Evolutionary conservation across 2,329 filamentous ascomycete species (phyloP), one percentile per base, ranked within the genome.

Genomic region (Periconia sp.): DNA sequence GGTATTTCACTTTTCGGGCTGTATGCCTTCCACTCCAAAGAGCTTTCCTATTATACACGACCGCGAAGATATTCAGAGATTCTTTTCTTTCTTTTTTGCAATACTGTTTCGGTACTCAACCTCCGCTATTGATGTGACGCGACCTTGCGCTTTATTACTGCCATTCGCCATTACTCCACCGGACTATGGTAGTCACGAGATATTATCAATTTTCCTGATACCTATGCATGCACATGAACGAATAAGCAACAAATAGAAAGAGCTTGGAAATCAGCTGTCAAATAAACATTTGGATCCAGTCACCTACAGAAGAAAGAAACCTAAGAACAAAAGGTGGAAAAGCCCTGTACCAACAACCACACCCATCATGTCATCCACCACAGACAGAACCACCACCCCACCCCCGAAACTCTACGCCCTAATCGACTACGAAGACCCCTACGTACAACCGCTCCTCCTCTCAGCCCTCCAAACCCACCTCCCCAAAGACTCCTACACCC

Each of bases 391-490:
- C 11, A 18, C 13, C 23, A 14, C 6, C 8, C 23, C 49, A 46
- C 8, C 13, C 15, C 17, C 31, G 9, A 68, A 59, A 14, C 58
- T 91, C 59, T 86, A 90, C 74, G 90, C 90, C 47, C 73, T 93
- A 47, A 79, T 97, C 64, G 82, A 91, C 68, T 97, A 96, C 74
- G 90, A 92, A 65, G 92, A 97, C 70, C 70, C 81, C 43, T 99
- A 97, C 70, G 91, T 97, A 9, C 91, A 97, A 67, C 91, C 91
- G 1, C 82, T 97, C 40, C 87, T 97, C 55, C 73, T 92, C 45
- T 77, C 83, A 18, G 90, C 92, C n/a, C 77, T 97, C 19, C 70
- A 84, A 47, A 77, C 82, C 3, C 76, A 84, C 20, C 78, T 94
- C 7, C 83, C 87, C 0, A 58, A 76, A 17, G 74, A 74, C 3